Evolutionary conservation across 148 eudicot genomes (phyloP), one percentile per base, ranked within the genome.

Genomic region (Simmondsia chinensis): DNA sequence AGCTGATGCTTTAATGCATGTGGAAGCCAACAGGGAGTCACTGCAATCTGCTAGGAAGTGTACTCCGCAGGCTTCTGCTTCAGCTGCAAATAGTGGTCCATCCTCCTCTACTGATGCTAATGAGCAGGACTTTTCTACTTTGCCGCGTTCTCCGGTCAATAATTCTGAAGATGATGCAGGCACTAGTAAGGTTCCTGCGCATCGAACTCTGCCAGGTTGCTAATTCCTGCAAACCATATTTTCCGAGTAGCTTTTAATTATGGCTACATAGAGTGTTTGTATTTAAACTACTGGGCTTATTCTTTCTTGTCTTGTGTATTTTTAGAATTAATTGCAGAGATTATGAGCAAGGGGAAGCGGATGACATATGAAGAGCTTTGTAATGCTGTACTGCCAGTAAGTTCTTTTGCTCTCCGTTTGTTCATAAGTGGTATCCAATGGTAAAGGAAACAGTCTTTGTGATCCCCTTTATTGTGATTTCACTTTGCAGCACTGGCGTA

Each of bases 301-400:
- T 37, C 8, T 14, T 19, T 35, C 3, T 17, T 26, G 25, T 45
- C 47, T 16, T 14, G 7, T 20, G 28, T 37, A 29, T 52, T 20
- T 57, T 7, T 52, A 91, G 99, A 79, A 40, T 75, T 91, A 59
- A 75, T 91, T 63, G 85, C 95, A 46, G 88, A 82, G 50, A 91
- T 91, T 56, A 85, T 91, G 99, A 78, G 86, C 52, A 64, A 79
- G 57, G 97, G 97, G 37, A 59, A 71, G 58, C 78, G 89, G 27
- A 85, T 85, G 88, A 68, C 88, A 2, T 79, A 79, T 69, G 95
- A 76, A 70, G 88, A 91, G 66, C 75, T 91, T 22, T 91, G 99
- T 56, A 74, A 79, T 42, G 82, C 80, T 20, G 97, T 91, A 46
- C 68, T 82, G 37, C 95, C 95, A 41, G 97, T 91, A 77, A 52